Percentiles rank a stretch among this genome's conserved stretches.
These are phyloP conservation scores for Saccharomycopsis javanensis DNA, from an alignment of 805 yeast genomes.

Conservation along the genomic window DNA sequence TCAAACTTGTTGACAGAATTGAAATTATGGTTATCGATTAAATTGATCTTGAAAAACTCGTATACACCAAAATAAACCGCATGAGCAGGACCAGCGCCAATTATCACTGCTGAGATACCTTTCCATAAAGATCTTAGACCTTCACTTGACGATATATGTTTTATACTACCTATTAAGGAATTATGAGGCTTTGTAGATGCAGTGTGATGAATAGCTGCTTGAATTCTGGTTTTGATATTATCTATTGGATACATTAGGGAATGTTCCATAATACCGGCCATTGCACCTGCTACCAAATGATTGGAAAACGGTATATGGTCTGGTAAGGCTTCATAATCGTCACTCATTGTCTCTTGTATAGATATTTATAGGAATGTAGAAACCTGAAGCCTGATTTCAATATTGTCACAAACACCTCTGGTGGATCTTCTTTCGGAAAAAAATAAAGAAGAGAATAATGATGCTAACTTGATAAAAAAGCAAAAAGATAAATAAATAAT, in stretches of 20 bases:
- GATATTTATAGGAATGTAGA: too few relatives aligned
- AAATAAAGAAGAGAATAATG: too few relatives aligned
- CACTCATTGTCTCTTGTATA: not conserved
- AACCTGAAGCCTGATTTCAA: too few relatives aligned
- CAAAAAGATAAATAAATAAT: too few relatives aligned
- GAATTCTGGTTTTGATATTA: constrained; percentile 95
- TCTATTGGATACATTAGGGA: constrained; percentile 95
- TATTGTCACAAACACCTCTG: too few relatives aligned
- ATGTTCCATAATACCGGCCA: constrained; percentile 99
- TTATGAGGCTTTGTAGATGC: constrained; percentile 20
- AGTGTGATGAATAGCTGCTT: constrained; percentile 32
- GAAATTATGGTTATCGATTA: constrained; percentile 25
- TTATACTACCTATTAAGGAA: constrained; percentile 56
- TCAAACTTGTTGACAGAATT: not conserved
- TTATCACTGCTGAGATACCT: constrained; percentile 81
- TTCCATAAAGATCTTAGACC: constrained; percentile 88
- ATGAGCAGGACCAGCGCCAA: constrained; percentile 99
- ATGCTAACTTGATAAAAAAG: too few relatives aligned
- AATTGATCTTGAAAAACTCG: constrained; percentile 61
- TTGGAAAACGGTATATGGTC: constrained; percentile 73
- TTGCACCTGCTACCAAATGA: constrained; percentile 87
- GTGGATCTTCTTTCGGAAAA: too few relatives aligned
- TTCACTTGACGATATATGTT: constrained; percentile 73
- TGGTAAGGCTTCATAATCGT: constrained; percentile 87
- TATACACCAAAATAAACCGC: constrained; percentile 94